phyloP scores from a whole-genome alignment of 2,329 filamentous ascomycete genomes.

The Whalleya microplaca region DNA sequence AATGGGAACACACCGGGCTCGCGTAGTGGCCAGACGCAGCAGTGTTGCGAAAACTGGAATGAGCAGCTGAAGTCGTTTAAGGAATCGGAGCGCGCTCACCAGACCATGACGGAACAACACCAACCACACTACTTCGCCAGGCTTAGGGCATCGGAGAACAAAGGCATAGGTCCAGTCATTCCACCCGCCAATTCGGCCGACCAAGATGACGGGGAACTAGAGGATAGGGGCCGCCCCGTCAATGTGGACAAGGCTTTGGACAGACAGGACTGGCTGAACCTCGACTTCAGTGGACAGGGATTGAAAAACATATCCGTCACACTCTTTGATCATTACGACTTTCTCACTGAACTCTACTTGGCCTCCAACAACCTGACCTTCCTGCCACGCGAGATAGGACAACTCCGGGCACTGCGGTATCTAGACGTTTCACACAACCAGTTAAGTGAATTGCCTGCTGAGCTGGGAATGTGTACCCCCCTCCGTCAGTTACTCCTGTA shows the following conservation, averaged over 20 bases:
- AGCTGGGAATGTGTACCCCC: slow-evolving; percentile 96
- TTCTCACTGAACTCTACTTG: slow-evolving; percentile 89
- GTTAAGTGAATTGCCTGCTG: slow-evolving; percentile 77
- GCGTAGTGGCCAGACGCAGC: slow-evolving; percentile 55
- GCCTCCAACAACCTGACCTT: slow-evolving; percentile 87
- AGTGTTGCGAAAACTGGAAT: slow-evolving; percentile 75
- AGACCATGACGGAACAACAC: slow-evolving; percentile 70
- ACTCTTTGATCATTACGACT: slow-evolving; percentile 80
- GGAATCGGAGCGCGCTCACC: slow-evolving; percentile 73
- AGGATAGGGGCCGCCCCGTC: slow-evolving; percentile 63
- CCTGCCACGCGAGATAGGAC: slow-evolving; percentile 81
- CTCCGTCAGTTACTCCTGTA: slow-evolving; percentile 85
- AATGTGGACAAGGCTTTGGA: slow-evolving; percentile 69
- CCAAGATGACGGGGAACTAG: slow-evolving; percentile 57
- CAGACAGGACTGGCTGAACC: slow-evolving; percentile 85
- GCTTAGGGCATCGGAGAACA: slow-evolving; percentile 71
- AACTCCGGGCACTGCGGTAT: slow-evolving; percentile 77
- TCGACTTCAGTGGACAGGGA: slow-evolving; percentile 96
- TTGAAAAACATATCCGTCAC: slow-evolving; percentile 78
- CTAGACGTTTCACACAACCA: slow-evolving; percentile 91
- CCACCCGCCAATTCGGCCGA: slow-evolving; percentile 52
- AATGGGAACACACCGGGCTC: slow-evolving; percentile 58
- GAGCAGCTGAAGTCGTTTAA: slow-evolving; percentile 83
- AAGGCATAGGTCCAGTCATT: slow-evolving; percentile 62
- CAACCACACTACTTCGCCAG: slow-evolving; percentile 74